Evolutionary conservation across 2,329 filamentous ascomycete genomes (phyloP), one percentile per base, ranked within the genome.

Genomic region (Penicillium sp.): DNA sequence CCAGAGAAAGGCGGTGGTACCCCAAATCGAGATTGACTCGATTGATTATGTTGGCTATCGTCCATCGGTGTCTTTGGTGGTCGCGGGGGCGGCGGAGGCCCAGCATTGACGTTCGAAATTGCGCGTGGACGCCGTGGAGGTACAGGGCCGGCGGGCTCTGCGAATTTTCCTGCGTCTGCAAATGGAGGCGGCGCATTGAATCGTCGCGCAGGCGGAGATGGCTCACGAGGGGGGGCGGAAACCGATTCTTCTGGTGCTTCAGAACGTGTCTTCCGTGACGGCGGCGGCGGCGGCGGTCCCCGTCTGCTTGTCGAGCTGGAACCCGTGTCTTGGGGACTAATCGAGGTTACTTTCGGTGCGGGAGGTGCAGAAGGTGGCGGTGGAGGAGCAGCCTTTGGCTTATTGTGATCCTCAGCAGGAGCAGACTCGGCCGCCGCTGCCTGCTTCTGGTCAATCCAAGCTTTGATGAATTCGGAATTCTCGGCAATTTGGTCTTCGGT

Each of bases 151-250:
- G 80, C 78, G 31, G 79, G 74, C 61, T 87, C 82, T 4, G 89
- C 91, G 70, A 86, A 94, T 75, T 91, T 96, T 38, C 94, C 94
- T 57, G 94, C 94, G 73, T 96, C 93, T 55, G 91, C 86, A 59
- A 97, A 77, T 2, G 93, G 90, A 35, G 94, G 94, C 45, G 94
- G 94, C 9, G 91, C 93, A 63, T 87, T 84, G 78, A 96, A 97
- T 66, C 82, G 83, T 13, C 64, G 64, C 13, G 47, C 59, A 47
- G 62, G 57, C 13, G 91, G 90, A 15, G 88, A 86, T 15, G 88
- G 84, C 59, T 91, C 88, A 69, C 87, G 82, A 31, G 88, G 83
- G n/a, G 89, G 85, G 38, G 78, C 77, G 17, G 79, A 76, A 79
- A 72, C 80, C 74, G 74, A 83, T 79, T 80, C 89, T 75, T 75